A percentile compares a stretch with the other conserved stretches of the same genome.
phyloP scores from a whole-genome alignment of 805 yeast species.

The Wickerhamiella azyma region DNA sequence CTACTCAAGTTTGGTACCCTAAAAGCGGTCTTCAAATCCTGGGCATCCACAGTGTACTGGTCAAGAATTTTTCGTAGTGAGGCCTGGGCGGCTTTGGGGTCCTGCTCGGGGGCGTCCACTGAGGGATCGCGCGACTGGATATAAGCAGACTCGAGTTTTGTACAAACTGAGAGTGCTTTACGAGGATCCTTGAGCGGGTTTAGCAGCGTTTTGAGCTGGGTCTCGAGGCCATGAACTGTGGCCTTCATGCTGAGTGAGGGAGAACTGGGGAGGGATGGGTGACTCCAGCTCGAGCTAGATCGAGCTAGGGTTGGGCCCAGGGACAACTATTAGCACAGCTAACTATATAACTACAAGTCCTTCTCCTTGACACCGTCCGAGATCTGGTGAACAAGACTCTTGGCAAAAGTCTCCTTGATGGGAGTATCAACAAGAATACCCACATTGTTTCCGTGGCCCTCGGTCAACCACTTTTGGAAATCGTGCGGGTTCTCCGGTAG shows the following conservation, averaged over 20 bases:
- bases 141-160: conserved; percentile 16
- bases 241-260: conserved; percentile 4
- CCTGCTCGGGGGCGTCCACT: conserved; percentile 15
- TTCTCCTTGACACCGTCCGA: not conserved
- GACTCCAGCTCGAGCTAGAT: no score
- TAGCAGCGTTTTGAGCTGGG: not conserved
- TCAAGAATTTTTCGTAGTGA: conserved; percentile 16
- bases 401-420: conserved; percentile 11
- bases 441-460: conserved; percentile 18
- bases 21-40: conserved; percentile 16
- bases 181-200: conserved; percentile 1
- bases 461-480: conserved; percentile 20
- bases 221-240: conserved; percentile 4
- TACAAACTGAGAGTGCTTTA: conserved; percentile 16
- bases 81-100: conserved; percentile 15
- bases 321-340: no score
- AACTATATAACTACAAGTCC: no score
- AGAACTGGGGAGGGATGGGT: no score
- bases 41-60: conserved; percentile 12
- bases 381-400: conserved; percentile 7
- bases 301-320: no score
- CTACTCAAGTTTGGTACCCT: conserved; percentile 15
- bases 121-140: conserved; percentile 15
- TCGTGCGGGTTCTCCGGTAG: conserved; percentile 15
- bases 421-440: conserved; percentile 16